Evolutionary conservation across 345 rosid genomes (phyloP).

Genomic region (Murraya paniculata): DNA sequence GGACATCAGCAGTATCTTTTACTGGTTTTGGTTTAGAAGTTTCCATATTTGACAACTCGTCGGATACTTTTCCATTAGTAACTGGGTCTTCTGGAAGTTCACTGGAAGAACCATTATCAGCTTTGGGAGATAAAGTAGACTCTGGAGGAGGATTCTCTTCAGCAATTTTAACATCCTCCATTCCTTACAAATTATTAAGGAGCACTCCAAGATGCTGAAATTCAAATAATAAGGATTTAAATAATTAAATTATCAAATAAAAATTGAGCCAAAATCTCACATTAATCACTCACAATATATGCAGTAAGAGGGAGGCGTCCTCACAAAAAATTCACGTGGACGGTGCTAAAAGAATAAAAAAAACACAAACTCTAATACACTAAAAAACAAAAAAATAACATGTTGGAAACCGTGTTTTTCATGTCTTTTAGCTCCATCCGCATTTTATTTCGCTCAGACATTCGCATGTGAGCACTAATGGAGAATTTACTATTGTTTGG

Average conservation of each 20-base stretch:
- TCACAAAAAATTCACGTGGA: too few relatives aligned
- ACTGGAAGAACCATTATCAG: constrained; percentile 10
- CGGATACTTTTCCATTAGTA: constrained; percentile 23
- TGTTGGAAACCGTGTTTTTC: too few relatives aligned
- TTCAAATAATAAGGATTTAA: background rate
- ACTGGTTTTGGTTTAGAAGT: constrained; percentile 18
- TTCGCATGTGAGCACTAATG: too few relatives aligned
- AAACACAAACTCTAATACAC: too few relatives aligned
- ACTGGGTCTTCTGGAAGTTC: constrained; percentile 13
- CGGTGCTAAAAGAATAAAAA: too few relatives aligned
- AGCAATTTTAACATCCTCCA: constrained; percentile 46
- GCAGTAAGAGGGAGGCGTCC: background rate
- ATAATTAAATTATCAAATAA: background rate
- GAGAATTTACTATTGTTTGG: background rate
- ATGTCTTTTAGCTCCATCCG: too few relatives aligned
- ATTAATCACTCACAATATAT: background rate
- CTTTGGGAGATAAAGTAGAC: constrained; percentile 17
- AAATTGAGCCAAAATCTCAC: background rate
- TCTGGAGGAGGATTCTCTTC: constrained; percentile 30
- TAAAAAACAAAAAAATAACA: too few relatives aligned
- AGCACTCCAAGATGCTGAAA: constrained; percentile 26
- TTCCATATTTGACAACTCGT: background rate
- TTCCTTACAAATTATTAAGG: constrained; percentile 22
- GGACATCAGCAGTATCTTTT: constrained; percentile 6
- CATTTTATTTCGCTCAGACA: too few relatives aligned